These are phyloP conservation scores for Purpureocillium takamizusanense DNA, from an alignment of 2,329 filamentous ascomycete species.

Conservation along the genomic window DNA sequence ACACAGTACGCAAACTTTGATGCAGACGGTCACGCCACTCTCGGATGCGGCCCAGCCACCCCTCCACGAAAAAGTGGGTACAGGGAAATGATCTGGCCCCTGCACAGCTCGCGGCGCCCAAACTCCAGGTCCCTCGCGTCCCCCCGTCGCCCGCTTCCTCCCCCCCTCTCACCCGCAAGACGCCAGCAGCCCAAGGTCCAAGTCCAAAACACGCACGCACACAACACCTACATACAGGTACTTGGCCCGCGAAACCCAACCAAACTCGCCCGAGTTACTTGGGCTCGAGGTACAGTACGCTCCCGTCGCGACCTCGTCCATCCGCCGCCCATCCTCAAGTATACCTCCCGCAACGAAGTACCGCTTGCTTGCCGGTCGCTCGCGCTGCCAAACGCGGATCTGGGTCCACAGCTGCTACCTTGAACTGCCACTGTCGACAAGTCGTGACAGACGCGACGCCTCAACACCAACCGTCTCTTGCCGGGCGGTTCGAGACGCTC, in stretches of 20 bases:
- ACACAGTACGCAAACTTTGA: too few species aligned
- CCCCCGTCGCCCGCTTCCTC: background rate
- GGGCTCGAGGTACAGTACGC: constrained; percentile 32
- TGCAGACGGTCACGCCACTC: background rate
- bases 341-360: too few species aligned
- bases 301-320: constrained; percentile 11
- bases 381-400: background rate
- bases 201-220: background rate
- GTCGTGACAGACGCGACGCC: background rate
- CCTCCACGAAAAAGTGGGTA: background rate
- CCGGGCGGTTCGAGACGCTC: background rate
- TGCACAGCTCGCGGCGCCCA: constrained; percentile 9
- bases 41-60: background rate
- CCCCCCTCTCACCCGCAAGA: constrained; percentile 11
- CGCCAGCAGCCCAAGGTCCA: background rate
- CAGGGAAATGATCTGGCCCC: constrained; percentile 5
- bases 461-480: constrained; percentile 4
- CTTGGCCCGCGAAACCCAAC: constrained; percentile 1
- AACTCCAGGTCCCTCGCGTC: background rate
- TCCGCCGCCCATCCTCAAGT: constrained; percentile 7
- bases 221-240: constrained; percentile 9
- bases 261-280: constrained; percentile 26
- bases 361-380: constrained; percentile 1
- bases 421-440: too few species aligned
- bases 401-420: constrained; percentile 1